These are phyloP conservation scores for Rhytidhysteron rufulum DNA, from an alignment of 2,329 filamentous ascomycete genomes.

Conservation along the genomic window DNA sequence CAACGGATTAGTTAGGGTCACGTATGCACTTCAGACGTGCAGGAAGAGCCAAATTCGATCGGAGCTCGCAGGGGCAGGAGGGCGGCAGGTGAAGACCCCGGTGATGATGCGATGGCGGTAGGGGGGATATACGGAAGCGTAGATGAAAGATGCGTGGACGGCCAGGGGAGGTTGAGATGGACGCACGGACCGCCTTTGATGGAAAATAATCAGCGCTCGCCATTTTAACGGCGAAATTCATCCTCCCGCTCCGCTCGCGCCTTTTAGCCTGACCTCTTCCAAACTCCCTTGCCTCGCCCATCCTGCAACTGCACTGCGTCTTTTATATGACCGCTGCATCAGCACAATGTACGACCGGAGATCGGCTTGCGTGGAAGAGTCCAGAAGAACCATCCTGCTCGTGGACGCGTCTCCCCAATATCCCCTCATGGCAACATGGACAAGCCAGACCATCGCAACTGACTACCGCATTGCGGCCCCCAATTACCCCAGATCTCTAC, in stretches of 20 bases:
- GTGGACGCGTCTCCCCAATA: slow-evolving; percentile 7
- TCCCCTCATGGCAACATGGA: slow-evolving; percentile 6
- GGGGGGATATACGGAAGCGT: not conserved
- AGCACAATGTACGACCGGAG: not conserved
- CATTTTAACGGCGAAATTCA: slow-evolving; percentile 14
- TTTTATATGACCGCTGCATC: slow-evolving; percentile 2
- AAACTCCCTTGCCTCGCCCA: not conserved
- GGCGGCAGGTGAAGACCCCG: not conserved
- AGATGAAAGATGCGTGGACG: not conserved
- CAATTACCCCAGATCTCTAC: not conserved
- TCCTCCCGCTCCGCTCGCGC: not conserved
- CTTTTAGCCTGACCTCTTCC: not conserved
- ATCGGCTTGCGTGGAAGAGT: not conserved
- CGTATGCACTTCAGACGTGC: slow-evolving; percentile 8
- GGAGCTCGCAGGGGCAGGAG: slow-evolving; percentile 5
- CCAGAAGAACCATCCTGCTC: not conserved
- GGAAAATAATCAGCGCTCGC: slow-evolving; percentile 21
- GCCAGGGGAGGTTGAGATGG: slow-evolving; percentile 20
- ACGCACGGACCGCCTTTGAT: slow-evolving; percentile 10
- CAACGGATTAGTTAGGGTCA: slow-evolving; percentile 9
- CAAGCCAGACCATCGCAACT: slow-evolving; percentile 9
- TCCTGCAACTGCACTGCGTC: not conserved
- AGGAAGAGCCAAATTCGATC: slow-evolving; percentile 22
- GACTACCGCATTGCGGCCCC: slow-evolving; percentile 4
- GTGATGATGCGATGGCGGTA: not conserved